Evolutionary conservation across 345 rosid species (phyloP).

Genomic region (Litchi chinensis): DNA sequence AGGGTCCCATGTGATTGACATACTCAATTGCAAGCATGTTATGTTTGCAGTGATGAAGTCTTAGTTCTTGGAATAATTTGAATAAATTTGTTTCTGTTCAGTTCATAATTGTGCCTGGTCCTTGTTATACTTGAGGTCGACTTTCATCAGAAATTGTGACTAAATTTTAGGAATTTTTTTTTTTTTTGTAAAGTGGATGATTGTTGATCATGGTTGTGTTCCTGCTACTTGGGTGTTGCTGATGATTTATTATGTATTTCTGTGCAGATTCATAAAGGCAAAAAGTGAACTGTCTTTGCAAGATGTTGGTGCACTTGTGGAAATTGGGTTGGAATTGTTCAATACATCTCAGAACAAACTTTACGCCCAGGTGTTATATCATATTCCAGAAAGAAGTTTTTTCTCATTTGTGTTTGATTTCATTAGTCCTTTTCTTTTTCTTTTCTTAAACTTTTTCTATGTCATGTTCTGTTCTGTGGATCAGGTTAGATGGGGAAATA

Average conservation of each 20-base stretch:
- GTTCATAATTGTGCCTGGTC: not conserved
- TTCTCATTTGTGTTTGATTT: constrained; percentile 17
- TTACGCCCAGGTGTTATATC: constrained; percentile 70
- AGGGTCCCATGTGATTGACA: not conserved
- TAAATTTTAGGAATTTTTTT: not conserved
- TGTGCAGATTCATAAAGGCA: constrained; percentile 80
- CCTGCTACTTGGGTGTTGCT: constrained; percentile 2
- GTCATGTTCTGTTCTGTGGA: constrained; percentile 22
- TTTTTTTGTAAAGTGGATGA: not conserved
- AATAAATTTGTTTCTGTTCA: not conserved
- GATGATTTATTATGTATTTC: constrained; percentile 4
- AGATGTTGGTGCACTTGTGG: constrained; percentile 69
- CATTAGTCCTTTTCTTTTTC: not conserved
- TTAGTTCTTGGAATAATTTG: not conserved
- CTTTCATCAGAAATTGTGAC: not conserved
- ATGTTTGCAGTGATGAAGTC: not conserved
- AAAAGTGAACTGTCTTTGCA: constrained; percentile 83
- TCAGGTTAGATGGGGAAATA: constrained; percentile 97
- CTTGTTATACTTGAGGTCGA: not conserved
- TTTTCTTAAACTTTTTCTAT: constrained; percentile 13
- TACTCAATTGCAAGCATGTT: not conserved
- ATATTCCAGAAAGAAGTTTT: constrained; percentile 18
- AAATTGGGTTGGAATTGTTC: constrained; percentile 75
- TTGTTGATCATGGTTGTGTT: not conserved
- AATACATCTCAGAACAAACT: constrained; percentile 69